phyloP scores from a whole-genome alignment of 164 flowering plant species.

The Macadamia tetraphylla region DNA sequence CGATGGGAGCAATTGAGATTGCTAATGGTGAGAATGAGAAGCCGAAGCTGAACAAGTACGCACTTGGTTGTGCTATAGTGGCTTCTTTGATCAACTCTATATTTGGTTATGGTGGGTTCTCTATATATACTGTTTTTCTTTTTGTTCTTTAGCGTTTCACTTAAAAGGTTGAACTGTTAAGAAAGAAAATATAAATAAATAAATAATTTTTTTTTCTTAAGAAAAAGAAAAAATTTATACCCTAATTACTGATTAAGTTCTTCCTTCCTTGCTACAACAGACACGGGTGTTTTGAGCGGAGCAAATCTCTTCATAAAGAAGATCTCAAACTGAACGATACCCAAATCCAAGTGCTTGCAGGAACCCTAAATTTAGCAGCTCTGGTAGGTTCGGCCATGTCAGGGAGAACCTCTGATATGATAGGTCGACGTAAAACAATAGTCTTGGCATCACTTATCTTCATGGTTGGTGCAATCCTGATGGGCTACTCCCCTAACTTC shows the following conservation, averaged over 20 bases:
- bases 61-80: slow-evolving; percentile 33
- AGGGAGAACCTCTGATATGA: slow-evolving; percentile 21
- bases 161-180: no score
- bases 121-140: no score
- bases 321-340: slow-evolving; percentile 20
- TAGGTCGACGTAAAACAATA: slow-evolving; percentile 33
- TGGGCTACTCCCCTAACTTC: slow-evolving; percentile 23
- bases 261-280: slow-evolving; percentile 2
- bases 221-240: no score
- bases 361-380: slow-evolving; percentile 21
- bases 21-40: neutral
- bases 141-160: no score
- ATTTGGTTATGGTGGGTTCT: slow-evolving; percentile 37
- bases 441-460: slow-evolving; percentile 21
- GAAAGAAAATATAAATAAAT: no score
- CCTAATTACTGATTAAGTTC: no score
- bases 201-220: no score
- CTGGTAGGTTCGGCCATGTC: slow-evolving; percentile 19
- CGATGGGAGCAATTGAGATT: neutral
- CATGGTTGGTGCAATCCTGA: slow-evolving; percentile 24
- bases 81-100: slow-evolving; percentile 39
- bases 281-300: slow-evolving; percentile 30
- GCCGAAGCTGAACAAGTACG: slow-evolving; percentile 25
- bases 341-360: slow-evolving; percentile 19
- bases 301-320: slow-evolving; percentile 29